Evolutionary conservation across 805 yeast species (phyloP).

Genomic region (Maudiozyma pseudohumilis): DNA sequence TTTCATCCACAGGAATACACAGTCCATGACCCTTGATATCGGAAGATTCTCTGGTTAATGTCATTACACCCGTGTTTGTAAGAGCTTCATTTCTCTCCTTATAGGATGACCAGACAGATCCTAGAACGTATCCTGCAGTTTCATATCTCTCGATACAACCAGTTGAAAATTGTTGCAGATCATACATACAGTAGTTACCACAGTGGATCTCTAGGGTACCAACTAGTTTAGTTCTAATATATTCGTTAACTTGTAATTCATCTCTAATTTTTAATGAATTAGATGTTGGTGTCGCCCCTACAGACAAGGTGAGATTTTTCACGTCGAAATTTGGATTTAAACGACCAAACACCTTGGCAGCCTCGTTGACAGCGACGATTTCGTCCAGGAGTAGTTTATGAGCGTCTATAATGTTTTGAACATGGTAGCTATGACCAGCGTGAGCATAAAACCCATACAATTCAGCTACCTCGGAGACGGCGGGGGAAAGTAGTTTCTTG

Average conservation of each 20-base stretch:
- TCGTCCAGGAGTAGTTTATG: slow-evolving; percentile 44
- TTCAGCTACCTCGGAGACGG: slow-evolving; percentile 29
- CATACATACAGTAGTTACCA: slow-evolving; percentile 70
- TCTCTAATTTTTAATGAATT: slow-evolving; percentile 36
- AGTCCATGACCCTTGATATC: slow-evolving; percentile 47
- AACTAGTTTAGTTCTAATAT: slow-evolving; percentile 15
- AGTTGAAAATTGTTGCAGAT: slow-evolving; percentile 69
- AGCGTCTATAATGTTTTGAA: slow-evolving; percentile 38
- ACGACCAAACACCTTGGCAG: slow-evolving; percentile 31
- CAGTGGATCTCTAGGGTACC: slow-evolving; percentile 63
- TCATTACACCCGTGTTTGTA: slow-evolving; percentile 64
- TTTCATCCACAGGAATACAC: slow-evolving; percentile 12
- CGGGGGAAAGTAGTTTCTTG: slow-evolving; percentile 21
- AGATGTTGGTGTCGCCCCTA: slow-evolving; percentile 78
- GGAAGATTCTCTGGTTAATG: slow-evolving; percentile 59
- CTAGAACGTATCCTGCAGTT: slow-evolving; percentile 45
- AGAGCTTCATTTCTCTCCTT: slow-evolving; percentile 46
- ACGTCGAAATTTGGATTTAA: slow-evolving; percentile 25
- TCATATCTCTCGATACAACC: slow-evolving; percentile 39
- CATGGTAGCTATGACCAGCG: slow-evolving; percentile 65
- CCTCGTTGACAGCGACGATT: slow-evolving; percentile 44
- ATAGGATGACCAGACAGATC: slow-evolving; percentile 51
- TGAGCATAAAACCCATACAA: slow-evolving; percentile 68
- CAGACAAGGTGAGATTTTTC: slow-evolving; percentile 43
- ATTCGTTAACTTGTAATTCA: slow-evolving; percentile 5